Percentiles rank a stretch among this genome's conserved stretches.
Evolutionary conservation across 1,139 yeast genomes (phyloP).

Genomic region (Spencermartinsiella ligniputridi): DNA sequence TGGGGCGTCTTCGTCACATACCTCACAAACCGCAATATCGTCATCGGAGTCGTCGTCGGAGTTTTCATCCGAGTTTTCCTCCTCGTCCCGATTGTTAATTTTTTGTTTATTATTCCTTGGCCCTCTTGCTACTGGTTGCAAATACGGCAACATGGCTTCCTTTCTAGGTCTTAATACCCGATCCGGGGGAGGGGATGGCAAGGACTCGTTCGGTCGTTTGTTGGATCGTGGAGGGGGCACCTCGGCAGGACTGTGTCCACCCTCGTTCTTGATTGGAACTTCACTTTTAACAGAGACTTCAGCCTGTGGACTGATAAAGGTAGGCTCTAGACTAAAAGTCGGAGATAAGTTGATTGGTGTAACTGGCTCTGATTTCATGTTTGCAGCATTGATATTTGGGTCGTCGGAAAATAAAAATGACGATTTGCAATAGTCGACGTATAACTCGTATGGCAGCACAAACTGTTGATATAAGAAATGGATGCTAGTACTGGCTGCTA

Average conservation of each 20-base stretch:
- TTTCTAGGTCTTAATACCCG: neutral
- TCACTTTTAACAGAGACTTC: neutral
- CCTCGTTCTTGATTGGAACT: neutral
- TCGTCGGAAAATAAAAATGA: neutral
- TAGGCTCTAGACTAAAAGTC: neutral
- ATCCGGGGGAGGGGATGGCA: neutral
- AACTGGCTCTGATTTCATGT: neutral
- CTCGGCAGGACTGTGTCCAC: neutral
- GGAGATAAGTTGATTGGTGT: neutral
- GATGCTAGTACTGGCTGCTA: conserved; percentile 12
- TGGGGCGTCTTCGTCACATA: conserved; percentile 3
- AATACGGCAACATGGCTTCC: neutral
- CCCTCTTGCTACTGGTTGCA: neutral
- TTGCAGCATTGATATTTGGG: neutral
- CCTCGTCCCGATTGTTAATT: neutral
- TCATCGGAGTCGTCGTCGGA: neutral
- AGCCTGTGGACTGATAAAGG: neutral
- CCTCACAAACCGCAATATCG: conserved; percentile 6
- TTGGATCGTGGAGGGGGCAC: neutral
- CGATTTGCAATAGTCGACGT: conserved; percentile 15
- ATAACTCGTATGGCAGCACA: conserved; percentile 32
- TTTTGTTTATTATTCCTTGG: neutral
- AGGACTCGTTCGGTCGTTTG: neutral
- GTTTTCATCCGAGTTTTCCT: neutral
- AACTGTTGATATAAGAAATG: conserved; percentile 20